These are phyloP conservation scores for Xerocomus spinulosus DNA, from an alignment of 768 basidiomycete species.

Conservation along the genomic window DNA sequence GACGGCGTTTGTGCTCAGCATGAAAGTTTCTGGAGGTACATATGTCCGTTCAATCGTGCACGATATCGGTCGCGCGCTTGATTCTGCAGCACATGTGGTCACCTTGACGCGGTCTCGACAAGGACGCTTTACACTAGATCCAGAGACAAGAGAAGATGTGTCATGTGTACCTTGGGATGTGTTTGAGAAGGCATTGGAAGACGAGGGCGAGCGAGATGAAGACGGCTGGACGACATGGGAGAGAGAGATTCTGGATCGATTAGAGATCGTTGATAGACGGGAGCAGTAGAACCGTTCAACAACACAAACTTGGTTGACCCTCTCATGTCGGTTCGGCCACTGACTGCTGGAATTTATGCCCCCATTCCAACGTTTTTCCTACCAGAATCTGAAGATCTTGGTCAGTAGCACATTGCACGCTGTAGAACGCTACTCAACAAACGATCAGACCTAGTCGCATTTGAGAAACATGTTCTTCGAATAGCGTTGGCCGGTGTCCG, in stretches of 20 bases:
- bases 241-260: conserved; percentile 60
- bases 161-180: conserved; percentile 72
- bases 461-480: conserved; percentile 62
- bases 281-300: conserved; percentile 16
- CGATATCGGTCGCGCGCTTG: conserved; percentile 80
- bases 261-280: conserved; percentile 50
- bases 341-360: conserved; percentile 75
- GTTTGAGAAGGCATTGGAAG: conserved; percentile 55
- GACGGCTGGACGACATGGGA: conserved; percentile 83
- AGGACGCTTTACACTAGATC: conserved; percentile 64
- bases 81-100: conserved; percentile 90
- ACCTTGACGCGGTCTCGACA: conserved; percentile 86
- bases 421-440: conserved; percentile 7
- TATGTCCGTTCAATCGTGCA: conserved; percentile 96
- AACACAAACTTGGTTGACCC: no score
- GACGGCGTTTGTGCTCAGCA: conserved; percentile 78
- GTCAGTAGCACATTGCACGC: conserved; percentile 38
- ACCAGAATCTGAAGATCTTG: conserved; percentile 72
- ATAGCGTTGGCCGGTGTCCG: conserved; percentile 64
- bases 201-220: conserved; percentile 51
- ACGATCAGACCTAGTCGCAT: conserved; percentile 53
- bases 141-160: conserved; percentile 48
- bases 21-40: conserved; percentile 95
- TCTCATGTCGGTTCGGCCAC: conserved; percentile 41
- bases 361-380: conserved; percentile 87